These are phyloP conservation scores for Berkeleyomyces basicola DNA, from an alignment of 2,329 filamentous ascomycete species.

Conservation along the genomic window DNA sequence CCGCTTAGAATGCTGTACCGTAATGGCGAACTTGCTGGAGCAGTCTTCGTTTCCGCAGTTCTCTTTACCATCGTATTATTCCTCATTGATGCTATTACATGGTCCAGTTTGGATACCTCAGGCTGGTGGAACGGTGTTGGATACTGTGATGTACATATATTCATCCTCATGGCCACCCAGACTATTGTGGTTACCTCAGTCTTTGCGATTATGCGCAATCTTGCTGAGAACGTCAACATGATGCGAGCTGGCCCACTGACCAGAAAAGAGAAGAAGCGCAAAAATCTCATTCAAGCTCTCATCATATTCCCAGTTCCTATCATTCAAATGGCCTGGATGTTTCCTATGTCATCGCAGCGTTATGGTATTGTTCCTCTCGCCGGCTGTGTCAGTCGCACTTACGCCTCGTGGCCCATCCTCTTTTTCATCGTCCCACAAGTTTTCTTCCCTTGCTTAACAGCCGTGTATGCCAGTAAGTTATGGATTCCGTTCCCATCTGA, in stretches of 20 bases:
- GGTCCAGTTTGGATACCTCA: slow-evolving; percentile 33
- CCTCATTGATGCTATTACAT: slow-evolving; percentile 34
- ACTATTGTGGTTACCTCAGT: slow-evolving; percentile 35
- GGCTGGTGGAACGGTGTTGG: slow-evolving; percentile 36
- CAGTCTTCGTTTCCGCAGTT: slow-evolving; percentile 31
- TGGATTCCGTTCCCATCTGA: neutral
- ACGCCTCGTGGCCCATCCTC: slow-evolving; percentile 30
- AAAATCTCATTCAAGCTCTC: slow-evolving; percentile 30
- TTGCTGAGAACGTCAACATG: slow-evolving; percentile 33
- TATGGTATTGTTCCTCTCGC: slow-evolving; percentile 33
- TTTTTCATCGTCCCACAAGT: slow-evolving; percentile 32
- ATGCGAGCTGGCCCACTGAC: slow-evolving; percentile 26
- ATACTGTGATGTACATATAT: slow-evolving; percentile 36
- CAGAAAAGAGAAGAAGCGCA: slow-evolving; percentile 25
- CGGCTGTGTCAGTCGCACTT: slow-evolving; percentile 31
- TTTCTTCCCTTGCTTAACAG: slow-evolving; percentile 27
- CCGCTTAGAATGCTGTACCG: slow-evolving; percentile 34
- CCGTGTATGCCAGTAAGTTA: slow-evolving; percentile 32
- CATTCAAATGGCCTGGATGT: slow-evolving; percentile 32
- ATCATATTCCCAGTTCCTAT: slow-evolving; percentile 39
- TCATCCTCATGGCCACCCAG: slow-evolving; percentile 27
- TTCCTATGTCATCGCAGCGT: slow-evolving; percentile 30
- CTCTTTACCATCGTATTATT: slow-evolving; percentile 32
- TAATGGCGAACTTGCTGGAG: slow-evolving; percentile 37
- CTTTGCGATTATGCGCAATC: slow-evolving; percentile 37